Evolutionary conservation across 768 basidiomycete species (phyloP).

Genomic region (Trametes punicea): DNA sequence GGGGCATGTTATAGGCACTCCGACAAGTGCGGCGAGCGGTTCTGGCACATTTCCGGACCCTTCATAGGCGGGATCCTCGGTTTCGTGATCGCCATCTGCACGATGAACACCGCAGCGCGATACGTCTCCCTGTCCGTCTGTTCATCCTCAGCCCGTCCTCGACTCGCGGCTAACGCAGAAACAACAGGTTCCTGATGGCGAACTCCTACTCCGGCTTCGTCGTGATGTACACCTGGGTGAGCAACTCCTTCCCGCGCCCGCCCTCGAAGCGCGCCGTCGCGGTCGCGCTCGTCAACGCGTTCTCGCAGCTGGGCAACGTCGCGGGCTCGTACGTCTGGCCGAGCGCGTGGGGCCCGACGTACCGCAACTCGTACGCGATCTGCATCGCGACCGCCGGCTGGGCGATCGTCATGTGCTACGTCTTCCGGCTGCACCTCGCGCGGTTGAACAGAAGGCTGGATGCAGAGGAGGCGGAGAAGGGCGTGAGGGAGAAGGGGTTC

Average conservation of each 20-base stretch:
- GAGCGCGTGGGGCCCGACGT: slow-evolving; percentile 64
- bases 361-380: slow-evolving; percentile 59
- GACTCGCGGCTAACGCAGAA: neutral
- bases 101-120: slow-evolving; percentile 57
- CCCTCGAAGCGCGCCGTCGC: slow-evolving; percentile 88
- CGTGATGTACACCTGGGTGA: slow-evolving; percentile 54
- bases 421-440: slow-evolving; percentile 30
- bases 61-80: slow-evolving; percentile 65
- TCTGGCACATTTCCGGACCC: slow-evolving; percentile 56
- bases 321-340: slow-evolving; percentile 69
- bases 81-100: slow-evolving; percentile 61
- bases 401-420: slow-evolving; percentile 33
- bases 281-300: slow-evolving; percentile 77
- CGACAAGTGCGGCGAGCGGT: slow-evolving; percentile 68
- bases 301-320: slow-evolving; percentile 82
- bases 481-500: slow-evolving; percentile 42
- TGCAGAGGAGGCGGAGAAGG: slow-evolving; percentile 39
- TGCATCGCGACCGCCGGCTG: slow-evolving; percentile 30
- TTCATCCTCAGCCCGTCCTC: slow-evolving; percentile 7
- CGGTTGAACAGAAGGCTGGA: slow-evolving; percentile 28
- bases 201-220: slow-evolving; percentile 73
- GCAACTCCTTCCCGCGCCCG: slow-evolving; percentile 66
- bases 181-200: slow-evolving; percentile 53
- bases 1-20: slow-evolving; percentile 50
- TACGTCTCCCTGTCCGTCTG: slow-evolving; percentile 60